Conservation (phyloP, 2,329 filamentous ascomycete genomes). For the Furcasterigmium sp. region DNA sequence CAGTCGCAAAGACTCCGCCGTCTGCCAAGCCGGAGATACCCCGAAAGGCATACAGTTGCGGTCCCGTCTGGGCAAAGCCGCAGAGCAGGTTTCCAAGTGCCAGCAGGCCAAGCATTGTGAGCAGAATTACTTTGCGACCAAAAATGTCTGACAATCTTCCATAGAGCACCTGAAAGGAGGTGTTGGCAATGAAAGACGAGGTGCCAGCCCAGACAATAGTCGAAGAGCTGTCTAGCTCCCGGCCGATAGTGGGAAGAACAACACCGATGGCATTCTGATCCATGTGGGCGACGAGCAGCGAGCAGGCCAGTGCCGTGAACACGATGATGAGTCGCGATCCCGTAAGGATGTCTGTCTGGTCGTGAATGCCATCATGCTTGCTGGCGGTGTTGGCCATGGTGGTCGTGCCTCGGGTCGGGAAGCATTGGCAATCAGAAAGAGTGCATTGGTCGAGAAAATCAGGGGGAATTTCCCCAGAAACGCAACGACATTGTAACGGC, state of each 20-base stretch:
- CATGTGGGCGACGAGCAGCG: conserved; percentile 50
- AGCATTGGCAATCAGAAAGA: too few relatives aligned
- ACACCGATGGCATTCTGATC: conserved; percentile 52
- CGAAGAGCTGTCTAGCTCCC: conserved; percentile 37
- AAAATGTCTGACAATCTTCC: conserved; percentile 57
- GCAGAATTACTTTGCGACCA: conserved; percentile 52
- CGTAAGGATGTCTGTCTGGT: conserved; percentile 54
- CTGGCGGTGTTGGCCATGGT: too few relatives aligned
- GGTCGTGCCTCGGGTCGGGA: too few relatives aligned
- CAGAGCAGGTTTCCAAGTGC: conserved; percentile 54
- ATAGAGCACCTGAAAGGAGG: conserved; percentile 60
- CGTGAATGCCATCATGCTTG: conserved; percentile 29
- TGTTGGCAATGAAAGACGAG: conserved; percentile 49
- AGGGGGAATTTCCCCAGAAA: too few relatives aligned
- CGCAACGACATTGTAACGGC: too few relatives aligned
- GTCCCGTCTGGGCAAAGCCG: conserved; percentile 46
- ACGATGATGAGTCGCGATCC: conserved; percentile 42
- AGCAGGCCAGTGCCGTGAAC: conserved; percentile 44
- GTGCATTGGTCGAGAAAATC: too few relatives aligned
- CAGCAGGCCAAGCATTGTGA: conserved; percentile 47
- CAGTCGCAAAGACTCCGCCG: conserved; percentile 53
- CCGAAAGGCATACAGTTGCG: conserved; percentile 57
- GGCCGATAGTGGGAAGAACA: conserved; percentile 44
- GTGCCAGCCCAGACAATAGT: conserved; percentile 53
- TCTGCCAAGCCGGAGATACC: conserved; percentile 55